These are phyloP conservation scores for Phylloboletellus chloephorus DNA, from an alignment of 1,284 basidiomycete genomes.

Conservation along the genomic window DNA sequence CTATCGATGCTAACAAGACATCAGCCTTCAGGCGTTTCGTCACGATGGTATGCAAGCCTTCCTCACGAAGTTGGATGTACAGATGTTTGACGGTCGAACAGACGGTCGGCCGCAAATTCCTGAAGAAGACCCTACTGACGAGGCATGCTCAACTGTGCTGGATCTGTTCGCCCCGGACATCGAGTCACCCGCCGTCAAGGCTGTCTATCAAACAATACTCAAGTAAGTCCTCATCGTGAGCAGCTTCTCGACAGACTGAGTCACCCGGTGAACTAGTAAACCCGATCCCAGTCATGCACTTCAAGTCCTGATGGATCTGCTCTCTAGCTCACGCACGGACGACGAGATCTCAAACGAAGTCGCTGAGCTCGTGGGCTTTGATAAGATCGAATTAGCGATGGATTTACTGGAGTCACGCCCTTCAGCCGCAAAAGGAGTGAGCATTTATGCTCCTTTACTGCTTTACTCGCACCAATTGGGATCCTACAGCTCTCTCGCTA, in stretches of 20 bases:
- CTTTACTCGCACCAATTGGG: not conserved
- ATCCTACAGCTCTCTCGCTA: conserved; percentile 16
- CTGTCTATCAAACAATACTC: conserved; percentile 14
- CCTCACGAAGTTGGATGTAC: not conserved
- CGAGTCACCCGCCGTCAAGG: conserved; percentile 2
- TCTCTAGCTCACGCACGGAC: conserved; percentile 33
- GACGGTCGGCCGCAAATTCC: conserved; percentile 11
- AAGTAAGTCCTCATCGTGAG: conserved; percentile 15
- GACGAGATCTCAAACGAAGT: conserved; percentile 79
- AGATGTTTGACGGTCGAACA: conserved; percentile 12
- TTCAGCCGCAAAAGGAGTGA: conserved; percentile 40
- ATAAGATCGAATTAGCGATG: conserved; percentile 69
- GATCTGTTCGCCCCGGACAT: conserved; percentile 19
- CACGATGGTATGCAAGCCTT: conserved; percentile 17
- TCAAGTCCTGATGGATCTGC: conserved; percentile 18
- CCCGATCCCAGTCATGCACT: conserved; percentile 9
- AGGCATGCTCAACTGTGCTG: conserved; percentile 27
- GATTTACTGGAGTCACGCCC: conserved; percentile 50
- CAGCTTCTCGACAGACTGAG: conserved; percentile 1
- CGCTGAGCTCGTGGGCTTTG: conserved; percentile 82
- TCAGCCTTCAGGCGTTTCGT: conserved; percentile 17
- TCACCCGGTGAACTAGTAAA: conserved; percentile 15
- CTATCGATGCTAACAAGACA: conserved; percentile 14
- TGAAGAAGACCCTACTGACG: conserved; percentile 16
- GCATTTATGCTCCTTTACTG: conserved; percentile 2